Base-by-base conservation (phyloP, 371 early-diverging fungal species). In the Haplosporangium sp. region DNA sequence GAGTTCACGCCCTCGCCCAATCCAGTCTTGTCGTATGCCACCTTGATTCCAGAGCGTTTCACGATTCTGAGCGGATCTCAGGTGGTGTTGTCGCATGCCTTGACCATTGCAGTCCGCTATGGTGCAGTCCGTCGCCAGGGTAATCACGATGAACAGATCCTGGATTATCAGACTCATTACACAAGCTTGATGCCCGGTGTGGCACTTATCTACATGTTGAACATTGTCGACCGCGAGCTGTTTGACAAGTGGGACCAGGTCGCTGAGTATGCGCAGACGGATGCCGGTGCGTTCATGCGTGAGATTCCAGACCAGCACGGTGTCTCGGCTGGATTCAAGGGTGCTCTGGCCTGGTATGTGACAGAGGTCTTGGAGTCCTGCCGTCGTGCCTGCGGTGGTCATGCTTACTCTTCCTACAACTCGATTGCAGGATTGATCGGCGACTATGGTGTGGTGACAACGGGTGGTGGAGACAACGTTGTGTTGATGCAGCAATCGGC, bases 401-500 rank as follows among this genome's bases (percentile, higher is more conserved):
- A 90, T 55, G 88, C 90, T 16, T 88, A 89, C 68, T 90, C 90
- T 46, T 63, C 89, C 20, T 92, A 91, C 81, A 92, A 92, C 67
- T 83, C 84, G 48, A 87, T 92, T 45, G 87, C 89, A 1, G 85
- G 84, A 13, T 72, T 87, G 38, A 88, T 89, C 54, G 86, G 82
- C 40, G 91, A 90, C 61, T 91, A 83, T 84, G 91, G 90, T 45
- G 91, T 91, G 8, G 79, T 88, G 74, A 92, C 91, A 0, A 92
- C 92, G 8, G 83, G 92, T 46, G 92, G 87, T 60, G 92, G 92
- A 55, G 92, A 92, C 59, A 91, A 92, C 59, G 87, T 85, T 9
- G 89, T 89, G 1, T 62, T 92, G 74, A 80, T 89, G 63, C 89
- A 90, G 55, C 92, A 92, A 66, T 75, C 86, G 4, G 82, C 89